Conservation (phyloP, 306 rosid genomes). For the Psophocarpus tetragonolobus region DNA sequence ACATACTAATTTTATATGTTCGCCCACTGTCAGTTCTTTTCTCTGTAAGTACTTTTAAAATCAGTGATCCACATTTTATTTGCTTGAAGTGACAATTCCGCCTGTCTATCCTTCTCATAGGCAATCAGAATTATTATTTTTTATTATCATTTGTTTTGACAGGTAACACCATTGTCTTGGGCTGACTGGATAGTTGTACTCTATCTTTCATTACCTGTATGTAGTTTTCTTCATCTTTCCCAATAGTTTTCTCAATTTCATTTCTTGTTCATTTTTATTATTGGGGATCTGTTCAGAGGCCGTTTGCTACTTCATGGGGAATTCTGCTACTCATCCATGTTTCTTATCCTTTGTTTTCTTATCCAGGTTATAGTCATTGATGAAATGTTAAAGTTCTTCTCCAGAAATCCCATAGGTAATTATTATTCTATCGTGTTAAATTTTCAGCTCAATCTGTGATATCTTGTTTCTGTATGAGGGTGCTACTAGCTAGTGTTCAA, state of each 20-base stretch:
- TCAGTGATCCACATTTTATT: constrained; percentile 17
- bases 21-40: constrained; percentile 91
- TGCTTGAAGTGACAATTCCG: constrained; percentile 25
- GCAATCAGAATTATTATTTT: constrained; percentile 22
- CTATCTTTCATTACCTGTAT: constrained; percentile 91
- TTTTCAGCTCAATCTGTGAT: constrained; percentile 27
- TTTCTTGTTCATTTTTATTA: constrained; percentile 4
- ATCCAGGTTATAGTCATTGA: constrained; percentile 84
- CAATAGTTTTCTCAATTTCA: background rate
- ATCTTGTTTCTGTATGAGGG: background rate
- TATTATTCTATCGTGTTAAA: constrained; percentile 29
- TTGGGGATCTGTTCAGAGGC: constrained; percentile 13
- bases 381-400: constrained; percentile 89
- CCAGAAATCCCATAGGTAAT: constrained; percentile 76
- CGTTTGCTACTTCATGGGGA: background rate
- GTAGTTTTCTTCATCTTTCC: constrained; percentile 37
- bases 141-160: constrained; percentile 33
- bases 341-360: constrained; percentile 19
- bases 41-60: constrained; percentile 72
- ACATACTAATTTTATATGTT: constrained; percentile 76
- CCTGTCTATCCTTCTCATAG: constrained; percentile 15
- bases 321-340: constrained; percentile 24
- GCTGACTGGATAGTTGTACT: constrained; percentile 87
- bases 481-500: constrained; percentile 24
- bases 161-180: constrained; percentile 93